phyloP scores from a whole-genome alignment of 2,329 filamentous ascomycete genomes.

The Trichoderma aggressivum region DNA sequence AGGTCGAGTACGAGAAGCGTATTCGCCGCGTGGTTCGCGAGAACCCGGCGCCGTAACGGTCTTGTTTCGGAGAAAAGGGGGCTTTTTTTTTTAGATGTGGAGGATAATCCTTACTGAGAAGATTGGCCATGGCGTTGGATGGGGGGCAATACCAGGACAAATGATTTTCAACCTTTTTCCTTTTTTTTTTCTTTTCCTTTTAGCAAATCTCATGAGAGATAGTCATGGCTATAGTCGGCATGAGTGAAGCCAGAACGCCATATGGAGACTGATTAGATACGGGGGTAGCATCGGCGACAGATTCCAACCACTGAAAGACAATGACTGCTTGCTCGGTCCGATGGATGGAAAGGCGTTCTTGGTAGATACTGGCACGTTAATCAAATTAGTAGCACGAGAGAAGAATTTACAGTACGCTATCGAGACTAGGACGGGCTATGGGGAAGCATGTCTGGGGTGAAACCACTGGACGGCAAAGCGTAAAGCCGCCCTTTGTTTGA shows the following conservation, averaged over 20 bases:
- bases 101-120: constrained; percentile 12
- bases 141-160: constrained; percentile 31
- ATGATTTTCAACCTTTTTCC: constrained; percentile 19
- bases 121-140: constrained; percentile 30
- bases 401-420: neutral
- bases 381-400: neutral
- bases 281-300: neutral
- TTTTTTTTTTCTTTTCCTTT: neutral
- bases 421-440: neutral
- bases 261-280: neutral
- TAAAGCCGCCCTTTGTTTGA: neutral
- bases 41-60: constrained; percentile 68
- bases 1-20: constrained; percentile 80
- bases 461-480: no score
- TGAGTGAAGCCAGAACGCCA: neutral
- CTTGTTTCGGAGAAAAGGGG: neutral
- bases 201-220: neutral
- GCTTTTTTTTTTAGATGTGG: neutral
- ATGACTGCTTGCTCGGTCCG: neutral
- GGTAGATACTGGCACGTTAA: neutral
- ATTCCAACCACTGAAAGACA: neutral
- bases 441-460: no score
- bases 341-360: neutral
- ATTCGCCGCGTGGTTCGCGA: constrained; percentile 84
- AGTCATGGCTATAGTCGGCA: neutral